Evolutionary conservation across 768 basidiomycete genomes (phyloP).

Genomic region (Mycena epipterygia): DNA sequence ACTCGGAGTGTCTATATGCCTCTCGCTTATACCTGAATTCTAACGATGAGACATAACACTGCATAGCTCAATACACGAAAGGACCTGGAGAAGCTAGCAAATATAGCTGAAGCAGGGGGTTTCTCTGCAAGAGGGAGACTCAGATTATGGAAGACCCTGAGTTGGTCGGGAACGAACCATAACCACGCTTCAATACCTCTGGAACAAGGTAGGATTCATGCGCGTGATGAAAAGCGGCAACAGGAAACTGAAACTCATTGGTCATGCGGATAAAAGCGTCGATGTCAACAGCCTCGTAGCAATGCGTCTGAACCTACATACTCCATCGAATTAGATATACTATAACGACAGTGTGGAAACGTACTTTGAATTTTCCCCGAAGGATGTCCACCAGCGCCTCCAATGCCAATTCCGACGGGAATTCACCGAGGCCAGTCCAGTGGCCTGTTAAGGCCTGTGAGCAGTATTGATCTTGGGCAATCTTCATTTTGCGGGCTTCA

Average conservation of each 20-base stretch:
- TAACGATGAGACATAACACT: not conserved
- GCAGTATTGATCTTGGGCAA: slow-evolving; percentile 76
- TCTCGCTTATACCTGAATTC: slow-evolving; percentile 81
- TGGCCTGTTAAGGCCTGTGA: slow-evolving; percentile 60
- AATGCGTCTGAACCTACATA: slow-evolving; percentile 71
- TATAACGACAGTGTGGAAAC: slow-evolving; percentile 35
- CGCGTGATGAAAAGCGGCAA: slow-evolving; percentile 85
- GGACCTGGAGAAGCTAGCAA: slow-evolving; percentile 64
- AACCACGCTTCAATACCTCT: slow-evolving; percentile 79
- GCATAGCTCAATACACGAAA: not conserved
- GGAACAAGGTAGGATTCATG: slow-evolving; percentile 90
- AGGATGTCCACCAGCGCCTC: slow-evolving; percentile 84
- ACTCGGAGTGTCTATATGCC: slow-evolving; percentile 83
- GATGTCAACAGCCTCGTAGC: slow-evolving; percentile 75
- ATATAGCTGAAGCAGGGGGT: slow-evolving; percentile 81
- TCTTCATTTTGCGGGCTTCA: slow-evolving; percentile 72
- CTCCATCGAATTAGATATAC: too few relatives aligned
- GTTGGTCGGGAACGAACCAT: slow-evolving; percentile 52
- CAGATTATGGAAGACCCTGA: not conserved
- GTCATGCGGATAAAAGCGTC: slow-evolving; percentile 76
- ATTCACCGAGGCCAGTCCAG: slow-evolving; percentile 64
- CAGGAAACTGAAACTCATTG: slow-evolving; percentile 79
- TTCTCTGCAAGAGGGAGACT: slow-evolving; percentile 54
- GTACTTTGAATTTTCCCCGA: slow-evolving; percentile 79
- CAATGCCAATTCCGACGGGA: slow-evolving; percentile 80